Evolutionary conservation across 106 monocot genomes (phyloP), one percentile per base, ranked within the genome.

Genomic region (Amphibolis antarctica): DNA sequence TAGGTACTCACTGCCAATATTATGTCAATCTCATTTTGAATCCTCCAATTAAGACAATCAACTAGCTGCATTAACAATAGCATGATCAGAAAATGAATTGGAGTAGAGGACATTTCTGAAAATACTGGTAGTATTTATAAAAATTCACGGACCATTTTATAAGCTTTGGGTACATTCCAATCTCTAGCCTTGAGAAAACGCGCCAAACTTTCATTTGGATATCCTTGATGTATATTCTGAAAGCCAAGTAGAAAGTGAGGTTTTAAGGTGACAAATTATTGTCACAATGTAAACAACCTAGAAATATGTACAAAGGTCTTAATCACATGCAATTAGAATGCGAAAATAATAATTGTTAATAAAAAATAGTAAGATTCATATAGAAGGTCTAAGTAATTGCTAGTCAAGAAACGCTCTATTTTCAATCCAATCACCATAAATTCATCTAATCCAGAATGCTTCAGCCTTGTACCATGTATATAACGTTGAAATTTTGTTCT

Each of bases 121-220:
- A 46, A 10, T 46, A 10, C 9, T 9, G 46, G 46, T 46, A 10
- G 9, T 10, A 14, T 46, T 46, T 46, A 14, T 10, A 14, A 14
- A 10, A 14, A 20, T 36, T 36, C 10, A 1, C 26, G 17, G 55
- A 88, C 92, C 92, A 92, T 84, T 51, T 74, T 85, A 76, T 88
- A 79, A 65, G 93, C 93, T 79, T 85, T 88, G 17, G 67, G 10
- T n/a, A 83, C 76, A 72, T 77, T 80, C 83, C 88, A 85, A 11
- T 93, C 93, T 74, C 88, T 88, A 30, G 88, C 93, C 57, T 85
- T 93, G 14, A 93, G 76, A 73, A 85, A 93, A 10, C 88, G 85
- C 57, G 73, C 60, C 25, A 85, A 65, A 27, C 85, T 76, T 63
- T 93, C 83, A 48, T 66, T 68, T 58, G 75, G 79, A 72, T 78